Percentiles rank a stretch among this genome's conserved stretches.
Evolutionary conservation across 768 basidiomycete species (phyloP).

Genomic region (Myochromella boudieri): DNA sequence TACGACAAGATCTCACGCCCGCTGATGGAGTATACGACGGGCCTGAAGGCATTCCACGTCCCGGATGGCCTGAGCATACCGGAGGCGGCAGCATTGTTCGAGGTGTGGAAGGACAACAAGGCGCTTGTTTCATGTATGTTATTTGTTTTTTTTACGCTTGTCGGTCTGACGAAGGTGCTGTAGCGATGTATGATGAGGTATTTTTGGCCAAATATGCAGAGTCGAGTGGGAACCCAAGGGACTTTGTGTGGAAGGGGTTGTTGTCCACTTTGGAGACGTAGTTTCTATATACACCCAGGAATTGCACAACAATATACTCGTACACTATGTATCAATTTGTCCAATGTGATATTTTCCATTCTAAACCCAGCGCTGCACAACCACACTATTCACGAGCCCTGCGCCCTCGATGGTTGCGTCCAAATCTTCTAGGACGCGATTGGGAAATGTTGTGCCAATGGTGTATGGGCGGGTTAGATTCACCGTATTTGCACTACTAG

Average conservation of each 20-base stretch:
- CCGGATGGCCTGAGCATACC: constrained; percentile 58
- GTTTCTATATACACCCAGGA: too few species aligned
- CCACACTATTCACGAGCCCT: constrained; percentile 75
- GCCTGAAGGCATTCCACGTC: constrained; percentile 36
- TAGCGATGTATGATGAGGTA: constrained; percentile 57
- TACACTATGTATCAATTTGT: too few species aligned
- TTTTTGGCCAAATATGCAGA: constrained; percentile 81
- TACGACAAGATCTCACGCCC: constrained; percentile 54
- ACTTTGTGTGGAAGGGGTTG: constrained; percentile 73
- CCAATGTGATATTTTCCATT: too few species aligned
- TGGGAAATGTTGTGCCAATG: constrained; percentile 90
- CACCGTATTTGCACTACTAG: constrained; percentile 66
- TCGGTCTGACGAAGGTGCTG: not conserved
- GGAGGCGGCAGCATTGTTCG: constrained; percentile 77
- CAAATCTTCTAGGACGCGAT: constrained; percentile 65
- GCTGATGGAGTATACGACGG: constrained; percentile 53
- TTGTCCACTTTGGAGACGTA: constrained; percentile 30
- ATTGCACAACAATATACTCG: too few species aligned
- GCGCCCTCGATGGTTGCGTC: constrained; percentile 68
- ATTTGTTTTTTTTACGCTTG: constrained; percentile 6
- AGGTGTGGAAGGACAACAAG: constrained; percentile 69
- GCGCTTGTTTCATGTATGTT: constrained; percentile 52
- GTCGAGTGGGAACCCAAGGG: constrained; percentile 74
- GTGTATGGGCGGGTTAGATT: constrained; percentile 63
- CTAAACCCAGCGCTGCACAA: constrained; percentile 80